Base-by-base conservation (phyloP, 495 filamentous ascomycete species). In the Xylaria telfairii region DNA sequence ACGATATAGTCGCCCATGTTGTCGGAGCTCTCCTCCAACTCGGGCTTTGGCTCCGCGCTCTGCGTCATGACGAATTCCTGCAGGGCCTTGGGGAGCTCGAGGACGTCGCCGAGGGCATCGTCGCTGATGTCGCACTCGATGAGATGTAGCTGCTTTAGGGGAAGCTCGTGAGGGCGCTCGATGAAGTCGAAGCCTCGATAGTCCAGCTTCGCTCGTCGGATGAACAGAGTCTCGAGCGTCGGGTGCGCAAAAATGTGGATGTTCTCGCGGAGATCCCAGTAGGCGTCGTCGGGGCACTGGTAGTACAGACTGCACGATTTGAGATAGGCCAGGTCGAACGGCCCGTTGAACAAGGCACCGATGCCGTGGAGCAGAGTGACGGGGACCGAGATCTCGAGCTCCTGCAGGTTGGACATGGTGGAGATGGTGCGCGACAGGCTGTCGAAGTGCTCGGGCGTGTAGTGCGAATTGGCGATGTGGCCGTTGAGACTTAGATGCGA, bases 161-260 rank as follows among this genome's bases (percentile, higher is more conserved):
- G 73, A 10, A 77, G 78, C 26, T 73, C 57, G 62, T 73, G 70
- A 3, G 78, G 78, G 54, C 75, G 73, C 66, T 80, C 78, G 21
- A 77, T 73, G 62, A 60, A 71, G 57, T 80, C 75, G 61, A 80
- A 80, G 3, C 78, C 78, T 4, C 70, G 67, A 41, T 74, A 56
- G 30, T 77, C 78, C 17, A 80, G 73, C 54, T 74, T 75, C 0
- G 78, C 78, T 17, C 71, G 34, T 32, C 71, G 66, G 57, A 80
- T 80, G 54, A 71, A 72, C 24, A 80, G 70, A 13, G 44, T 73
- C 65, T 80, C 78, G 17, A 80, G 71, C n/a, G 73, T 78, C 7
- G 78, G 78, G 28, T 80, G 78, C n/a, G 73, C 62, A 60, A 80
- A 80, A 68, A 80, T 78, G 68, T 80, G 76, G 46, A 80, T 80